Base-by-base conservation (phyloP, 257 asterid genomes). In the Gentiana macrophylla region DNA sequence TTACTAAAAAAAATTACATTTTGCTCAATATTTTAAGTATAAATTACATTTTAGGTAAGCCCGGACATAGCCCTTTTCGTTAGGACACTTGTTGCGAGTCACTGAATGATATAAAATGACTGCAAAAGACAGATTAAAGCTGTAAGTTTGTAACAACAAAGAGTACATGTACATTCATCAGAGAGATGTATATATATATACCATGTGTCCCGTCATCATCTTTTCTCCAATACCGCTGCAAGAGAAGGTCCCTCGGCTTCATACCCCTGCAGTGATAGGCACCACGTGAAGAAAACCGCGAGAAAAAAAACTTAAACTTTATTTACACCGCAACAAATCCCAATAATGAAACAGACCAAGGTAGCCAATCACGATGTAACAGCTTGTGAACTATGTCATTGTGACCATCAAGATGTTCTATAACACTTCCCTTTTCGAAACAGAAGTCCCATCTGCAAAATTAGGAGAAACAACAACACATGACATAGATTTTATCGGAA, bases 41-140 rank as follows among this genome's bases (percentile, higher is more conserved):
- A 84, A 94, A 76, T 91, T 91, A 91, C 98, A 87, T 91, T 87
- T 87, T 72, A 91, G 98, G 86, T 95, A 84, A 82, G 96, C 96
- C 70, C 98, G 96, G 51, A 84, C 79, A 52, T 78, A 87, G 71
- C 87, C 90, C 77, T 64, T 72, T 66, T 79, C 83, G 43, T 86
- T 80, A 5, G 88, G 90, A 78, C 96, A 91, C 67, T 67, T 79
- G 76, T 78, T 80, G 79, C 87, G 98, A 73, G 79, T 78, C 61
- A 83, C 98, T 32, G 96, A 91, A 74, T 84, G 96, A 73, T 84
- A 84, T 57, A 87, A 79, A 73, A 87, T 87, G 63, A 87, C 96
- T 87, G 92, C 84, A 73, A 57, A 13, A 52, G n/a, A 70, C 62
- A 55, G 48, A 64, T 63, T 44, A 24, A 54, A 43, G 8, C 2